phyloP scores from a whole-genome alignment of 2,329 filamentous ascomycete species.

The Hawksworthiomyces lignivorus region DNA sequence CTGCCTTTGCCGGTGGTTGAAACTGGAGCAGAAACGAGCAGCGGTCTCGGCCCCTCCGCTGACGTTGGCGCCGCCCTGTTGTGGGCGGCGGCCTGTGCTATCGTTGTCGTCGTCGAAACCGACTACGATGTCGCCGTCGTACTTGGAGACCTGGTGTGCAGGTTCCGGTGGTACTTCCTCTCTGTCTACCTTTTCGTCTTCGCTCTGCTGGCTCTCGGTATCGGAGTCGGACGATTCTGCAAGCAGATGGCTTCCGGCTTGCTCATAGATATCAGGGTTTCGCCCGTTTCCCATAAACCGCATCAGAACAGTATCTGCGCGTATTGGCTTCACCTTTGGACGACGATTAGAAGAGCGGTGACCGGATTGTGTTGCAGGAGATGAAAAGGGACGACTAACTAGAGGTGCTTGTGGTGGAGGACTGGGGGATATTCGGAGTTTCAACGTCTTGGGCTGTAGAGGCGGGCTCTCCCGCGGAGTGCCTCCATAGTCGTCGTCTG shows the following conservation, averaged over 20 bases:
- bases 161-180: too few species aligned
- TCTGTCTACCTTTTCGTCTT: constrained; percentile 8
- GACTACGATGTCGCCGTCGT: too few species aligned
- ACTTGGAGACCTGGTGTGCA: too few species aligned
- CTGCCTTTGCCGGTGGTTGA: too few species aligned
- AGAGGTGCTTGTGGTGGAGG: constrained; percentile 38
- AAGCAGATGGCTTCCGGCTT: too few species aligned
- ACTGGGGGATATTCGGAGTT: constrained; percentile 42
- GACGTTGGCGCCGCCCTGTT: too few species aligned
- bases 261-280: constrained; percentile 55
- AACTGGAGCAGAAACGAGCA: too few species aligned
- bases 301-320: constrained; percentile 62
- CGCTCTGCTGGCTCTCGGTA: not conserved
- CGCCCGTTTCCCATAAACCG: constrained; percentile 55
- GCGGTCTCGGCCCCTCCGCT: too few species aligned
- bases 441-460: constrained; percentile 29
- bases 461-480: constrained; percentile 32
- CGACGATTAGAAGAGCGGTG: constrained; percentile 44
- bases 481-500: constrained; percentile 37
- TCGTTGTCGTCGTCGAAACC: too few species aligned
- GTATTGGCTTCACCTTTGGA: constrained; percentile 46
- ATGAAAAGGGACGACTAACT: constrained; percentile 30
- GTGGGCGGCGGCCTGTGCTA: too few species aligned
- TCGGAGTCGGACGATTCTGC: constrained; percentile 39
- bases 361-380: constrained; percentile 23